Evolutionary conservation across 306 rosid species (phyloP), one percentile per base, ranked within the genome.

Genomic region (Inga leiocalycina): DNA sequence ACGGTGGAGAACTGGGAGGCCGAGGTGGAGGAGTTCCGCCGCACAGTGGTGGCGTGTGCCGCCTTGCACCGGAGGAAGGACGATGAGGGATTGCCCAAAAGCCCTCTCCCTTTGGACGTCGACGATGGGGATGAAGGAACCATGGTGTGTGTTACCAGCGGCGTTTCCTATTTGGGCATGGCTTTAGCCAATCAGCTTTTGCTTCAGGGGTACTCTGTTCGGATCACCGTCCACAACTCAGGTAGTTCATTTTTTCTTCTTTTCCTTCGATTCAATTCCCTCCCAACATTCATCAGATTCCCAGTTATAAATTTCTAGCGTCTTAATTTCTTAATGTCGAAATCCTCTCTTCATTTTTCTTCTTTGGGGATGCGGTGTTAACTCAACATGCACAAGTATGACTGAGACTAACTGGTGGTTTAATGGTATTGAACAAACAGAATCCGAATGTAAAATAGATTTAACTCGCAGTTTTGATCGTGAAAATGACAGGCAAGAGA

Each of bases 111-210:
- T 80, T 54, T 64, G 2, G 74, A 82, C 12, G 24, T 9, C 34
- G 84, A 54, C 20, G 84, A 74, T 12, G 89, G 84, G 0, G 81
- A 74, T 13, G 83, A 49, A 56, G 93, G 76, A 11, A 81, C 66
- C 41, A 73, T 90, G 34, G 87, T 96, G 4, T 94, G 98, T 71
- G 97, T 96, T 34, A 96, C 99, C 0, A 90, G 97, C 72, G 99
- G 98, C 65, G 94, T 85, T 78, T 94, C 99, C 4, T 89, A 88
- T 79, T 78, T 94, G 24, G 98, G 98, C 15, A 80, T 93, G 39
- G 97, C 98, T 78, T 32, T 96, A 71, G 89, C 93, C 34, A 88
- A 88, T 74, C 86, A 77, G 6, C 99, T 96, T 49, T 75, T 96
- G 88, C 77, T 74, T 22, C 87, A 84, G 45, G 98, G 99, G 72